phyloP scores from a whole-genome alignment of 345 rosid species.

The Mangifera indica region DNA sequence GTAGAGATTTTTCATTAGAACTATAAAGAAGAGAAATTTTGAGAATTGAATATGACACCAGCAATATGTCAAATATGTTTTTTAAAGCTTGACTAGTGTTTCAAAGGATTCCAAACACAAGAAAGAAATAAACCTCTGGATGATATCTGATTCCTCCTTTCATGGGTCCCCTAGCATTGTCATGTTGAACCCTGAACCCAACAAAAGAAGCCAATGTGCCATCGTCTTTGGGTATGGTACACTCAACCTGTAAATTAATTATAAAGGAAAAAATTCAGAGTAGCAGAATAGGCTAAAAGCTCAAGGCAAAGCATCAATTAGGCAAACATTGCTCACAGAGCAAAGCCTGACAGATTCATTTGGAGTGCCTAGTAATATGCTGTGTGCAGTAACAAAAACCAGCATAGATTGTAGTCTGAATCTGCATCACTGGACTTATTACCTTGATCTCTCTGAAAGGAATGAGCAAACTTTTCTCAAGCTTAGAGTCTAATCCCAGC shows the following conservation, averaged over 20 bases:
- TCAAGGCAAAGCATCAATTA: background rate
- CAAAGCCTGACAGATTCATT: background rate
- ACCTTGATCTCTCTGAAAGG: conserved; percentile 99
- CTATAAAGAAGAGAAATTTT: background rate
- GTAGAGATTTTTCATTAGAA: background rate
- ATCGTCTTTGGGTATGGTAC: conserved; percentile 90
- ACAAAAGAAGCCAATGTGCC: conserved; percentile 87
- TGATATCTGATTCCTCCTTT: conserved; percentile 99
- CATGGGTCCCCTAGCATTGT: conserved; percentile 99
- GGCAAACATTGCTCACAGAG: background rate
- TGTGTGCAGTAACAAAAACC: background rate
- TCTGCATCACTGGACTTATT: background rate
- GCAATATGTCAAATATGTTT: background rate
- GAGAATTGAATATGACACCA: background rate
- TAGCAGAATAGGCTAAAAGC: background rate
- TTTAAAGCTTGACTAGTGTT: background rate
- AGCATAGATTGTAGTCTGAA: background rate
- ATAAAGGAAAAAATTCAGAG: background rate
- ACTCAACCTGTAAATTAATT: conserved; percentile 67
- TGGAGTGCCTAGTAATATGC: background rate
- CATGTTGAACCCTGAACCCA: conserved; percentile 94
- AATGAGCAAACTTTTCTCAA: conserved; percentile 87
- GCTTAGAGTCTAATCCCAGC: conserved; percentile 92
- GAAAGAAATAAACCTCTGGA: conserved; percentile 61
- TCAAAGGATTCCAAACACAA: conserved; percentile 6